Conservation (phyloP, 2,329 filamentous ascomycete genomes). For the Botrytis deweyae region DNA sequence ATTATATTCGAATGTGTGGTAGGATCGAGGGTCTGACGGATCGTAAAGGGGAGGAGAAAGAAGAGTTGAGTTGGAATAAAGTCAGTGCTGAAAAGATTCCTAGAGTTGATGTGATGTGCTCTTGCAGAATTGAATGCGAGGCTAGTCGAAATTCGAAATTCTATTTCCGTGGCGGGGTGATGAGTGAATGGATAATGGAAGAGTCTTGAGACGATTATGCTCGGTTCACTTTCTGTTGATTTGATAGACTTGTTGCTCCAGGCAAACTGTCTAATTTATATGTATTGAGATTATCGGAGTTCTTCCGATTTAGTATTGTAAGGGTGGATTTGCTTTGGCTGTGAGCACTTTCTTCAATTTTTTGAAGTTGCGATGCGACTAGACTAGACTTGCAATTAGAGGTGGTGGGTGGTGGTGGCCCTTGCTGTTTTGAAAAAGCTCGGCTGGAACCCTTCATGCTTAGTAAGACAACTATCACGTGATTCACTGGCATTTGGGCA, state of each 20-base stretch:
- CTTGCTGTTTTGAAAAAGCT: constrained; percentile 11
- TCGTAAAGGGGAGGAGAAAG: neutral
- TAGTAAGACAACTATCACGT: neutral
- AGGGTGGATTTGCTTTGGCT: neutral
- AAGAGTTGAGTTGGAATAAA: neutral
- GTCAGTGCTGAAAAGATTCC: constrained; percentile 9
- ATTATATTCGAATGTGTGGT: neutral
- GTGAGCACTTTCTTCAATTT: constrained; percentile 17
- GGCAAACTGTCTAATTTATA: constrained; percentile 10
- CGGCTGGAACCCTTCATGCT: constrained; percentile 8
- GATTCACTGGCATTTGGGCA: neutral
- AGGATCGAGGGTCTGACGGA: constrained; percentile 14
- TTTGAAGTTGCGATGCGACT: constrained; percentile 6
- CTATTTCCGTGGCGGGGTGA: constrained; percentile 17
- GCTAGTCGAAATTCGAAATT: constrained; percentile 23
- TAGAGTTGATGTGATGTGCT: constrained; percentile 16
- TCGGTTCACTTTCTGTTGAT: neutral
- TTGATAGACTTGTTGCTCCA: constrained; percentile 16
- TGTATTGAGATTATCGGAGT: neutral
- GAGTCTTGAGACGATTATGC: neutral
- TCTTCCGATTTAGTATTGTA: neutral
- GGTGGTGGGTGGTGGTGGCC: constrained; percentile 9
- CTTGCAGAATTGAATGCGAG: constrained; percentile 17
- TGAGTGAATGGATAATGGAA: constrained; percentile 3
- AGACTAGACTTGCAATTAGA: constrained; percentile 2